Conservation (phyloP, 108 stramenopile species). For the Epipyxis sp. region DNA sequence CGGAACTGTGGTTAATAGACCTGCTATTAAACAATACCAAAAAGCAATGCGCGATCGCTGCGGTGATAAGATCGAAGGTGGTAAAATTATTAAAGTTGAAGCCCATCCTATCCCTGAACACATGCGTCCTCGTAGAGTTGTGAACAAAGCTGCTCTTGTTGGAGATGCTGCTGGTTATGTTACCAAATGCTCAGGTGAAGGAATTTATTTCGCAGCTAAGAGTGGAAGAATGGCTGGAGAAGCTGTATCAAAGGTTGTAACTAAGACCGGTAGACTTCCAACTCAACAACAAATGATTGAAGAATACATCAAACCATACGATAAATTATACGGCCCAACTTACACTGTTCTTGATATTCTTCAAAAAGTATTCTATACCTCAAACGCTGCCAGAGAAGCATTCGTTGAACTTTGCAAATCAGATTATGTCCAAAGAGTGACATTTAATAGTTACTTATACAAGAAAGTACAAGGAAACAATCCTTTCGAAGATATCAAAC, state of each 20-base stretch:
- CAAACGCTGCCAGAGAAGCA: conserved; percentile 95
- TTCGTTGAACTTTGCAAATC: conserved; percentile 95
- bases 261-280: conserved; percentile 76
- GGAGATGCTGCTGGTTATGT: conserved; percentile 98
- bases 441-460: conserved; percentile 97
- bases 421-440: conserved; percentile 96
- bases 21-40: conserved; percentile 97
- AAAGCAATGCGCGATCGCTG: conserved; percentile 97
- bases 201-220: conserved; percentile 97
- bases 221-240: conserved; percentile 95
- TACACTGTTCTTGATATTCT: conserved; percentile 92
- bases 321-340: conserved; percentile 84
- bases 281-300: conserved; percentile 82
- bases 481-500: conserved; percentile 92
- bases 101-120: conserved; percentile 98
- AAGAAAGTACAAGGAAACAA: conserved; percentile 95
- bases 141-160: conserved; percentile 69
- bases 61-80: conserved; percentile 90
- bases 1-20: conserved; percentile 94
- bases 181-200: conserved; percentile 97
- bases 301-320: conserved; percentile 89
- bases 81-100: conserved; percentile 97
- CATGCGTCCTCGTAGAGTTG: conserved; percentile 89
- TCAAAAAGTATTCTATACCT: conserved; percentile 94
- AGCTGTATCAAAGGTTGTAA: conserved; percentile 81